Evolutionary conservation across 345 rosid genomes (phyloP).

Genomic region (Eucalyptus urophylla): DNA sequence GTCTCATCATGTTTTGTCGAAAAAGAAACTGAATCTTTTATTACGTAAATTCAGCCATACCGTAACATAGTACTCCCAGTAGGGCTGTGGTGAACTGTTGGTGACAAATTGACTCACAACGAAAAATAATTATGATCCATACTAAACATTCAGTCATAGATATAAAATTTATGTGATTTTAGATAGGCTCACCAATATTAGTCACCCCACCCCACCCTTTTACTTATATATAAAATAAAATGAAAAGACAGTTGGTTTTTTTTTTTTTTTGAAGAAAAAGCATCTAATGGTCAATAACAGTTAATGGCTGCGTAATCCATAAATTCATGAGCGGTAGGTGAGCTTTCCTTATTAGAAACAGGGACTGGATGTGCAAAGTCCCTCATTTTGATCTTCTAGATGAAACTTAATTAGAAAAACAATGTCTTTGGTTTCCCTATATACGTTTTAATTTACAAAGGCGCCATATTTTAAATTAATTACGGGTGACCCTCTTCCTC

Average conservation of each 20-base stretch:
- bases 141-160: not conserved
- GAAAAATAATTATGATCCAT: not conserved
- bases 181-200: not conserved
- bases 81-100: rapidly evolving
- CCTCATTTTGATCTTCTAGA: not conserved
- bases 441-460: not conserved
- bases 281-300: not conserved
- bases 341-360: not conserved
- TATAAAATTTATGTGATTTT: not conserved
- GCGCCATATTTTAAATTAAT: not conserved
- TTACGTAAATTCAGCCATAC: rapidly evolving
- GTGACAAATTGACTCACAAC: not conserved
- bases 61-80: not conserved
- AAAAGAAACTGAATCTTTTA: not conserved
- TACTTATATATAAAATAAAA: not conserved
- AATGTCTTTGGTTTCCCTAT: not conserved
- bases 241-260: not conserved
- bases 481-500: not conserved
- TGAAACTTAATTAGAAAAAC: not conserved
- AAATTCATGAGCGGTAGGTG: not conserved
- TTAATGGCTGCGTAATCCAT: not conserved
- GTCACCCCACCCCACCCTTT: not conserved
- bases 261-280: not conserved
- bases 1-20: not conserved
- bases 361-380: not conserved